Conservation (phyloP, 805 yeast species). For the Kodamaea lidongshanica region DNA sequence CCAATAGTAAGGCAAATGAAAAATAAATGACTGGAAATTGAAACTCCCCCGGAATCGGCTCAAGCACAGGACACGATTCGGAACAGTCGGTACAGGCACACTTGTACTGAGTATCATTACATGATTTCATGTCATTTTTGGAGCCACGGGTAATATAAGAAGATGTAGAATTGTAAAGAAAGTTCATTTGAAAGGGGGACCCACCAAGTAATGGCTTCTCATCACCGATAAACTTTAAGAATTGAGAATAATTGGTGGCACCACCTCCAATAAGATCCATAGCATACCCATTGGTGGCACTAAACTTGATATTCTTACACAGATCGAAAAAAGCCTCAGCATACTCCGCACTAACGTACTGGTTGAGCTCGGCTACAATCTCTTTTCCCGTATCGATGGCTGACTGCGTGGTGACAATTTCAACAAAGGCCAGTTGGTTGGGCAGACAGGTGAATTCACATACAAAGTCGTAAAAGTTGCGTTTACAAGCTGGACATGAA, state of each 20-base stretch:
- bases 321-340: conserved; percentile 71
- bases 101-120: conserved; percentile 60
- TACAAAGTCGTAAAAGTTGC: conserved; percentile 77
- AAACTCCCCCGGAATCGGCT: no score
- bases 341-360: conserved; percentile 50
- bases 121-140: conserved; percentile 34
- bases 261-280: conserved; percentile 99
- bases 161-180: conserved; percentile 33
- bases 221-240: conserved; percentile 86
- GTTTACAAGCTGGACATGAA: conserved; percentile 81
- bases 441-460: conserved; percentile 90
- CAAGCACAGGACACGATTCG: conserved; percentile 66
- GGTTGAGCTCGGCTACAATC: conserved; percentile 67
- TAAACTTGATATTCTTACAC: conserved; percentile 83
- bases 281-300: conserved; percentile 92
- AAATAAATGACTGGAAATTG: no score
- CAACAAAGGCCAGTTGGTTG: conserved; percentile 66
- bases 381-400: conserved; percentile 46
- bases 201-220: conserved; percentile 93
- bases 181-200: conserved; percentile 90
- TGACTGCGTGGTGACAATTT: conserved; percentile 49
- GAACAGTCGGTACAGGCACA: conserved; percentile 94
- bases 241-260: conserved; percentile 64
- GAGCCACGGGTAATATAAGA: conserved; percentile 12
- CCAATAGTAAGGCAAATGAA: no score